Evolutionary conservation across 2,329 filamentous ascomycete species (phyloP).

Genomic region (Chaetomiaceae sp.): DNA sequence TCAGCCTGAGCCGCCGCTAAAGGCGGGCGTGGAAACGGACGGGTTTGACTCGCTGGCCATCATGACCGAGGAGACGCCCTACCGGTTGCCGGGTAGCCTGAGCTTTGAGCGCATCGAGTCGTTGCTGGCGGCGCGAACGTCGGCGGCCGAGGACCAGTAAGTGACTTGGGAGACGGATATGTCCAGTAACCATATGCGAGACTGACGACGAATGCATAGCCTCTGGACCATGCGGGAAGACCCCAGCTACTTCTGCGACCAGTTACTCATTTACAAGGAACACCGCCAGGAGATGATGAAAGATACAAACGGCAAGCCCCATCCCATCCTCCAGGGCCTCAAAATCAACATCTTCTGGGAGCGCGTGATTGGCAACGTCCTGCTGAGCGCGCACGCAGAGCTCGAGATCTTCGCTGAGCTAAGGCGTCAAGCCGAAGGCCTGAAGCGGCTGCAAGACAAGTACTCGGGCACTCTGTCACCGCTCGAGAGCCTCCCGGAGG

Average conservation of each 20-base stretch:
- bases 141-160: conserved; percentile 45
- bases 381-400: conserved; percentile 30
- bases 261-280: conserved; percentile 37
- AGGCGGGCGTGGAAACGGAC: conserved; percentile 24
- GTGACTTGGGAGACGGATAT: no score
- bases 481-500: conserved; percentile 32
- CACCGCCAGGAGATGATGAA: conserved; percentile 40
- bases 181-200: no score
- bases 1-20: conserved; percentile 33
- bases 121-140: conserved; percentile 37
- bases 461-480: conserved; percentile 30
- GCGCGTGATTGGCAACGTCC: conserved; percentile 30
- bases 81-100: conserved; percentile 40
- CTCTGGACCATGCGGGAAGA: conserved; percentile 52
- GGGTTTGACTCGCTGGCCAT: conserved; percentile 35
- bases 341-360: conserved; percentile 32
- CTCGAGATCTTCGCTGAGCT: conserved; percentile 37
- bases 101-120: conserved; percentile 40
- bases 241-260: conserved; percentile 47
- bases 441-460: conserved; percentile 29
- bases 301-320: conserved; percentile 31
- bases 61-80: conserved; percentile 46
- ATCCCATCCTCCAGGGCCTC: conserved; percentile 21
- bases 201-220: not conserved
- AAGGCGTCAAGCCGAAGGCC: conserved; percentile 25